Evolutionary conservation across 495 filamentous ascomycete species (phyloP), one percentile per base, ranked within the genome.

Genomic region (Trichoderma parareesei): DNA sequence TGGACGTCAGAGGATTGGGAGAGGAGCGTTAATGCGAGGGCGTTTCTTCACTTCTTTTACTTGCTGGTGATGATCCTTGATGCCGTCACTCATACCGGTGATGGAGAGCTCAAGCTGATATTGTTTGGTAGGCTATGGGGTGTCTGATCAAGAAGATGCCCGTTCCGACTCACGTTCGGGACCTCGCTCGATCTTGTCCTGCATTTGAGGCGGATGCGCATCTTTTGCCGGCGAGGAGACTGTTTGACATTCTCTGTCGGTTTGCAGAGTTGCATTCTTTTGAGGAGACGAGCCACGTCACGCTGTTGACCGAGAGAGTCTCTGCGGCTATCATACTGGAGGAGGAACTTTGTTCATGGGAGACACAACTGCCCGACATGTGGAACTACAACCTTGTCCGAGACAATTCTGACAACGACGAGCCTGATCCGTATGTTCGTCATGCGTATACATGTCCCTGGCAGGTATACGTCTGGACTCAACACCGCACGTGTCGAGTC

Each of bases 31-130:
- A 57, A 57, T 16, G 20, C 9, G 27, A 8, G 53, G 27, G 27
- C 53, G 2, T 57, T 57, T 57, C 53, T 57, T 57, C 53, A 57
- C 53, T 57, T 35, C 11, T 57, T 57, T 14, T 57, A 37, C 8
- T 14, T 57, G 20, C 9, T 57, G 53, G 53, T 57, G 37, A 35
- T 33, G 7, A 33, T 6, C 4, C 20, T 2, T 27, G 4, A 16
- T n/a, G 5, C n/a, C 7, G 14, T 8, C 18, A 7, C 46, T 8
- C 6, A 41, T 41, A 41, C n/a, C 14, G 20, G n/a, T 9, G 46
- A 4, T 8, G 46, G 18, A 4, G 18, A 20, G 4, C 46, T 20
- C 6, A 13, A 49, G 9, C 46, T 49, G 20, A 49, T 18, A 5
- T 2, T 35, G 8, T 11, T 4, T 57, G 13, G 16, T 14, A 57